A percentile compares a stretch with the other conserved stretches of the same genome.
Conservation (phyloP, 2,329 filamentous ascomycete genomes). For the Paecilomyces dactylethromorphus region DNA sequence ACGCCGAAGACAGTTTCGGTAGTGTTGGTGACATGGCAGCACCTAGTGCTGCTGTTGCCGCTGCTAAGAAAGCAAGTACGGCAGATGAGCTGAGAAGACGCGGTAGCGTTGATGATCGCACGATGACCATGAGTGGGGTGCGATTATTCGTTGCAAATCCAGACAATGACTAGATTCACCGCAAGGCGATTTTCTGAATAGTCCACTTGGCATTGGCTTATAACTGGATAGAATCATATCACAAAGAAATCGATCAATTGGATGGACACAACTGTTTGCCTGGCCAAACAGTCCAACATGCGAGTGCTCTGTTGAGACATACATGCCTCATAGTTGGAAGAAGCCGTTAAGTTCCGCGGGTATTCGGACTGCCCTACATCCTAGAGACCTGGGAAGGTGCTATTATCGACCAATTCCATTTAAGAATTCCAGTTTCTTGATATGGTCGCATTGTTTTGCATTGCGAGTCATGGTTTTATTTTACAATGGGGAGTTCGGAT, state of each 20-base stretch:
- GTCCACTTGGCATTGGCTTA: not conserved
- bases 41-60: constrained; percentile 32
- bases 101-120: constrained; percentile 44
- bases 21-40: constrained; percentile 46
- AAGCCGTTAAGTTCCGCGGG: not conserved
- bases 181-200: not conserved
- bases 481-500: not conserved
- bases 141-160: constrained; percentile 44
- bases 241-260: not conserved
- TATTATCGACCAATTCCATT: not conserved
- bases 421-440: not conserved
- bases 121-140: constrained; percentile 40
- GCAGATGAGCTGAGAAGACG: constrained; percentile 39
- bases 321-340: not conserved
- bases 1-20: constrained; percentile 50
- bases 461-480: constrained; percentile 3
- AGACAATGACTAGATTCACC: constrained; percentile 29
- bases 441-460: constrained; percentile 1
- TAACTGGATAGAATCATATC: not conserved
- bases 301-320: not conserved
- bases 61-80: constrained; percentile 33
- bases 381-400: not conserved
- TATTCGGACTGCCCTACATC: not conserved
- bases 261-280: not conserved
- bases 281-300: not conserved